Base-by-base conservation (phyloP, 2,329 filamentous ascomycete genomes). In the Didymella glomerata region DNA sequence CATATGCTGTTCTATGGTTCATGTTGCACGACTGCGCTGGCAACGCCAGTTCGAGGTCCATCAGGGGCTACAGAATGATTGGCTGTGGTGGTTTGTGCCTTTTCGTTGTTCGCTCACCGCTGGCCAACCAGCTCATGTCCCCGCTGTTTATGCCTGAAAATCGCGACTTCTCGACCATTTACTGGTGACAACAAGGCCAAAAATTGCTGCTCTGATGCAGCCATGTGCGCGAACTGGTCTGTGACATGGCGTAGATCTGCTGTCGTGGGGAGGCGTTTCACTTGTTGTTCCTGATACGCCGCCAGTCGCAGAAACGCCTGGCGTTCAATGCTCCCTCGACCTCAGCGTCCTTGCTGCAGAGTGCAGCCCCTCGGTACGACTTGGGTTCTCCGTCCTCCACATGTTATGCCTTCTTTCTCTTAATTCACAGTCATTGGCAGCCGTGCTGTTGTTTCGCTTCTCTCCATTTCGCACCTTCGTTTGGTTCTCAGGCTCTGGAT, bases 371-470 rank as follows among this genome's bases (percentile, higher is more conserved):
- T 61, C 69, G 61, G 73, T 76, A 70, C 68, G 64, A 75, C 71
- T 66, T 64, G 60, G 46, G 58, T 62, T 44, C 52, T 62, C 55
- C 57, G 48, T 62, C 60, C 61, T 66, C 63, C 65, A 67, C 63
- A 70, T 68, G 63, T 69, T 62, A 62, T 63, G 60, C 55, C 52
- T 54, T 58, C 55, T 60, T 66, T 69, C 59, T 57, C 61, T 67
- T 67, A 69, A 72, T 52, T 65, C 61, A 40, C 63, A 57, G 64
- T 67, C 63, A 75, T 75, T 71, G 74, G 71, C 64, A 76, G 68
- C 70, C 64, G 72, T 71, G 68, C 70, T 76, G 69, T 70, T 66
- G 74, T 76, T 76, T 76, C 73, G 71, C 66, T 71, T 68, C 71
- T 63, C 68, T 68, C 63, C 49, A 48, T 64, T 67, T 61, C 61